Percentiles rank a stretch among this genome's conserved stretches.
Evolutionary conservation across 2,329 filamentous ascomycete species (phyloP).

Genomic region (Stylonectria norvegica): DNA sequence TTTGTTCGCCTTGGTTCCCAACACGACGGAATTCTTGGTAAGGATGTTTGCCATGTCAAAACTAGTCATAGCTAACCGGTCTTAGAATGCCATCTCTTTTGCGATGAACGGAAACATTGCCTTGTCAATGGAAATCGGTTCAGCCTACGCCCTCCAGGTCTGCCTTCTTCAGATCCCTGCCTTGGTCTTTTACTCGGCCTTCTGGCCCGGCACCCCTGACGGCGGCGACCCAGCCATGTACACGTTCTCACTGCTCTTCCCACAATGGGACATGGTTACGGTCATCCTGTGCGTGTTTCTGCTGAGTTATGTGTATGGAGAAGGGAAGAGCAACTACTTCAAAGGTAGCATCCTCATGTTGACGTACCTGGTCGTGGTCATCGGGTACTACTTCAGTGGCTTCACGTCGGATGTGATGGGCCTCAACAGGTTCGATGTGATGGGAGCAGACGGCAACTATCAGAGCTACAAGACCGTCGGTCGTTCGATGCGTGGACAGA

Average conservation of each 20-base stretch:
- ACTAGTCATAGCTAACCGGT: slow-evolving; percentile 9
- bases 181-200: slow-evolving; percentile 83
- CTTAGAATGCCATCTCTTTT: slow-evolving; percentile 92
- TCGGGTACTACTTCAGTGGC: slow-evolving; percentile 84
- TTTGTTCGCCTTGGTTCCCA: slow-evolving; percentile 92
- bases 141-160: slow-evolving; percentile 93
- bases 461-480: slow-evolving; percentile 54
- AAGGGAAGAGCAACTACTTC: slow-evolving; percentile 99
- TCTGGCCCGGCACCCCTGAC: slow-evolving; percentile 52
- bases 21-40: slow-evolving; percentile 96
- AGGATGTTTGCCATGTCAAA: slow-evolving; percentile 29
- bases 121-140: slow-evolving; percentile 97
- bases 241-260: slow-evolving; percentile 86
- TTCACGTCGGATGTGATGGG: slow-evolving; percentile 46
- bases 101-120: slow-evolving; percentile 99
- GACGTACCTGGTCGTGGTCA: slow-evolving; percentile 86
- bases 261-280: slow-evolving; percentile 98
- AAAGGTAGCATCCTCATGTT: slow-evolving; percentile 94
- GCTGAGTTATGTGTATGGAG: slow-evolving; percentile 94
- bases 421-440: slow-evolving; percentile 50
- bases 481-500: slow-evolving; percentile 35
- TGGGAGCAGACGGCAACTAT: slow-evolving; percentile 49
- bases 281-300: slow-evolving; percentile 95
- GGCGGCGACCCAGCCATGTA: slow-evolving; percentile 48
- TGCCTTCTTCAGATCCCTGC: slow-evolving; percentile 92